These are phyloP conservation scores for Phytophthora quininea DNA, from an alignment of 352 stramenopile genomes.

Conservation along the genomic window DNA sequence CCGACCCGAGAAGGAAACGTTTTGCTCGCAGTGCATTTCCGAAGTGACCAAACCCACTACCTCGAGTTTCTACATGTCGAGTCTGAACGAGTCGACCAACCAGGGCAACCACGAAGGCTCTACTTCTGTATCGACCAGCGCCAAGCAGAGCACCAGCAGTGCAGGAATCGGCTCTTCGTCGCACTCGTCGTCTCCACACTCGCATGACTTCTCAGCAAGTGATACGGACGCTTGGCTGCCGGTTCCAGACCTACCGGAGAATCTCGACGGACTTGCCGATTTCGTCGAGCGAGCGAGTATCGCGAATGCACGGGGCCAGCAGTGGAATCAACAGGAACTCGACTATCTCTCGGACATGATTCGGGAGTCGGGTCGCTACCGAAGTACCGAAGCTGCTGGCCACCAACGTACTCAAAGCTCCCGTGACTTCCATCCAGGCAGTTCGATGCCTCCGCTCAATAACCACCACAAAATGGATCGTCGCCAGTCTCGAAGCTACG, in stretches of 20 bases:
- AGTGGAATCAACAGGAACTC: constrained; percentile 54
- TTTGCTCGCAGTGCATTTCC: constrained; percentile 66
- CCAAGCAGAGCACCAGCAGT: constrained; percentile 24
- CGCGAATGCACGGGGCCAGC: constrained; percentile 22
- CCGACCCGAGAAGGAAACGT: constrained; percentile 48
- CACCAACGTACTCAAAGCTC: constrained; percentile 18
- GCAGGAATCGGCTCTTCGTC: constrained; percentile 15
- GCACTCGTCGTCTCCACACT: constrained; percentile 25
- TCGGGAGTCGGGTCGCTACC: constrained; percentile 31
- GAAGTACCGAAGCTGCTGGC: constrained; percentile 7
- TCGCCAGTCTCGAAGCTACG: constrained; percentile 13
- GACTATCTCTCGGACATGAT: constrained; percentile 34
- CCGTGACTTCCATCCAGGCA: constrained; percentile 9
- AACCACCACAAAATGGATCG: constrained; percentile 11
- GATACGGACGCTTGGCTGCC: constrained; percentile 32
- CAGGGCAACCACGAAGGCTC: constrained; percentile 9
- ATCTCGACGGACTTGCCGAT: constrained; percentile 32
- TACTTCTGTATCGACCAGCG: constrained; percentile 21
- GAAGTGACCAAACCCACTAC: constrained; percentile 33
- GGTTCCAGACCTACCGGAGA: constrained; percentile 18
- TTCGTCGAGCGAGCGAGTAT: constrained; percentile 35
- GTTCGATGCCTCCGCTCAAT: constrained; percentile 15
- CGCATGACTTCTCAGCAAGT: constrained; percentile 27
- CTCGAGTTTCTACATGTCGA: constrained; percentile 37
- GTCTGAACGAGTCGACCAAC: constrained; percentile 32